phyloP scores from a whole-genome alignment of 2,329 filamentous ascomycete species.

The Fusarium globosum region DNA sequence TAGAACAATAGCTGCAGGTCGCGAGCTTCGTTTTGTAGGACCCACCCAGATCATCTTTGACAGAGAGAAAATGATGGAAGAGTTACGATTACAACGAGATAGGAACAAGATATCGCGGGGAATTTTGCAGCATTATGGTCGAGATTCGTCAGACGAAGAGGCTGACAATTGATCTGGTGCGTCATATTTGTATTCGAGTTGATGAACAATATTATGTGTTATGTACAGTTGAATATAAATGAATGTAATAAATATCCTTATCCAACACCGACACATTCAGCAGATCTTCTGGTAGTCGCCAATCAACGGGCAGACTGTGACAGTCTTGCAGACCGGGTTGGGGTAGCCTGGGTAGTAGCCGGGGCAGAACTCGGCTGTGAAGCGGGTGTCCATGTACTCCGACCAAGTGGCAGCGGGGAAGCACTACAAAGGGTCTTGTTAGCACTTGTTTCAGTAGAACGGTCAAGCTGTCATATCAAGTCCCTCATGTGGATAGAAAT shows the following conservation, averaged over 20 bases:
- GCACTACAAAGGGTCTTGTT: background rate
- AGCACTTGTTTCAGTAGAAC: background rate
- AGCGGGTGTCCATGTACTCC: background rate
- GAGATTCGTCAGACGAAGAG: background rate
- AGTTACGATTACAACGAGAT: accelerated
- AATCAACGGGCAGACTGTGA: background rate
- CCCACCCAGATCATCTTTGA: background rate
- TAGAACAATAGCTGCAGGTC: accelerated
- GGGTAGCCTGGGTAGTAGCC: background rate
- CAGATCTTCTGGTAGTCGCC: background rate
- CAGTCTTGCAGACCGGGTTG: background rate
- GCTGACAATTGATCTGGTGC: accelerated
- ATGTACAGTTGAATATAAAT: background rate
- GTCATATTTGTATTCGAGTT: background rate
- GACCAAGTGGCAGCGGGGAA: background rate
- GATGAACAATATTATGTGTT: background rate
- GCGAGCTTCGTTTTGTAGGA: background rate
- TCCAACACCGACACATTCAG: background rate
- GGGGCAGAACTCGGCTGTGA: background rate
- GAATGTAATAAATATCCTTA: accelerated
- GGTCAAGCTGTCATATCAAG: background rate
- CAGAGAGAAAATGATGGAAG: background rate
- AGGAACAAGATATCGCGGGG: background rate
- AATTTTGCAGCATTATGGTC: background rate
- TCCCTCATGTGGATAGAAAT: accelerated